Conservation (phyloP, 768 basidiomycete species). For the Tulasnella sp. region DNA sequence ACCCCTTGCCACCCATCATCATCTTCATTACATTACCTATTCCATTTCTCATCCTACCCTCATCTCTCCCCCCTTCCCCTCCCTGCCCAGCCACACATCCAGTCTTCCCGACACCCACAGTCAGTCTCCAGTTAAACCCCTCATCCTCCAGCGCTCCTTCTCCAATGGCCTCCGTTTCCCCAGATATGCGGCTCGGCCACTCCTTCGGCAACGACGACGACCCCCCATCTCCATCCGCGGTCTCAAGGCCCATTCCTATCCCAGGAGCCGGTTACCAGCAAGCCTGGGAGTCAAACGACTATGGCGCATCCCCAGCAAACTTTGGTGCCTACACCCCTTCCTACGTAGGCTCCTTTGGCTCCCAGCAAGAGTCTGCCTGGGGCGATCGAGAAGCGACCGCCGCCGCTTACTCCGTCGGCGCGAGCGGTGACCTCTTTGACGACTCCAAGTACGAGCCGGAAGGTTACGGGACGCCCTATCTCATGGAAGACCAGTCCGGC, state of each 20-base stretch:
- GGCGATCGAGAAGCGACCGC: conserved; percentile 23
- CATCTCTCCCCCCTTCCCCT: neutral
- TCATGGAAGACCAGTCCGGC: conserved; percentile 23
- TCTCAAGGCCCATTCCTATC: conserved; percentile 22
- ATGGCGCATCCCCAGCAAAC: neutral
- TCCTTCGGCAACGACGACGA: conserved; percentile 8
- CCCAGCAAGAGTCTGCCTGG: conserved; percentile 10
- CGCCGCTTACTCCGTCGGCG: neutral
- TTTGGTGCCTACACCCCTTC: conserved; percentile 21
- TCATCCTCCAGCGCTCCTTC: neutral
- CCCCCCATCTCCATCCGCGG: conserved; percentile 1
- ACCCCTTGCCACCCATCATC: neutral
- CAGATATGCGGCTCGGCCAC: conserved; percentile 3
- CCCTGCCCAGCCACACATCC: neutral
- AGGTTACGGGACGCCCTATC: conserved; percentile 15
- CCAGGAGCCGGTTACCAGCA: neutral
- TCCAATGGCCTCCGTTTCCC: conserved; percentile 21
- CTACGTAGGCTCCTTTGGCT: conserved; percentile 26
- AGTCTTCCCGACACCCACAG: neutral
- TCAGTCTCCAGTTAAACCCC: neutral
- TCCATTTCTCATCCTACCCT: neutral
- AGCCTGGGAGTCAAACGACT: conserved; percentile 23
- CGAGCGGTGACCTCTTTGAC: conserved; percentile 22
- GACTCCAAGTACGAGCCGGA: conserved; percentile 26
- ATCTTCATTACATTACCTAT: neutral